Conservation (phyloP, 208 protist genomes). For the Leishmania guyanensis region DNA sequence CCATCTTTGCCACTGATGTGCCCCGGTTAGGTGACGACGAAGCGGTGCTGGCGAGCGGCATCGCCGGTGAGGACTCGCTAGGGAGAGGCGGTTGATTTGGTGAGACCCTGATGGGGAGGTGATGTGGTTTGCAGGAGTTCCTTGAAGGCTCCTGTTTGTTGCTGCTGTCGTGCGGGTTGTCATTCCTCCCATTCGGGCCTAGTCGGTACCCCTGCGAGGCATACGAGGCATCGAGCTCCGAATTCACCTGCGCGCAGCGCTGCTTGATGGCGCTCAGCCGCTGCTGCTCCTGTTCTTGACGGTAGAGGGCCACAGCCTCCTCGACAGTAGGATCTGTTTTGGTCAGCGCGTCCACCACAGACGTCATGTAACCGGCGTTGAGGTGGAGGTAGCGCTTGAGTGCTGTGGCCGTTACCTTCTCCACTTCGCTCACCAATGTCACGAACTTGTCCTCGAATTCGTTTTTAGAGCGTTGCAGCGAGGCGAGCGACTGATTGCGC, state of each 20-base stretch:
- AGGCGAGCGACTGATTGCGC: constrained; percentile 23
- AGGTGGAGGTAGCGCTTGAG: constrained; percentile 57
- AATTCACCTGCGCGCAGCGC: constrained; percentile 1
- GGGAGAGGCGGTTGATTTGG: no score
- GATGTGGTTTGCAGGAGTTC: no score
- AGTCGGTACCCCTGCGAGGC: constrained; percentile 3
- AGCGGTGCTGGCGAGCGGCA: neutral
- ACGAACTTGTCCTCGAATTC: constrained; percentile 40
- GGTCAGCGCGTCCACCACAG: constrained; percentile 46
- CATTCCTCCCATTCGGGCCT: neutral
- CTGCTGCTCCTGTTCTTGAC: constrained; percentile 13
- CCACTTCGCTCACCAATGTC: constrained; percentile 31
- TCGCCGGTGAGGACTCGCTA: neutral
- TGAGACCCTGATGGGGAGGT: neutral
- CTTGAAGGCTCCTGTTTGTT: neutral
- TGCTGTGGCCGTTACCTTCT: constrained; percentile 29
- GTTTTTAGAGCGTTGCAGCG: constrained; percentile 20
- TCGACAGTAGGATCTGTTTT: constrained; percentile 38
- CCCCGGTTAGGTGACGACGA: neutral
- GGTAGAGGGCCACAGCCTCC: constrained; percentile 36
- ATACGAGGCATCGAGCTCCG: neutral
- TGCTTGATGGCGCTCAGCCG: constrained; percentile 22
- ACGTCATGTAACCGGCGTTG: constrained; percentile 52
- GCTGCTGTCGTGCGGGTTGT: neutral
- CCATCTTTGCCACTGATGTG: neutral